Percentiles rank a stretch among this genome's conserved stretches.
phyloP scores from a whole-genome alignment of 2,329 filamentous ascomycete species.

The Ophiobolus disseminans region DNA sequence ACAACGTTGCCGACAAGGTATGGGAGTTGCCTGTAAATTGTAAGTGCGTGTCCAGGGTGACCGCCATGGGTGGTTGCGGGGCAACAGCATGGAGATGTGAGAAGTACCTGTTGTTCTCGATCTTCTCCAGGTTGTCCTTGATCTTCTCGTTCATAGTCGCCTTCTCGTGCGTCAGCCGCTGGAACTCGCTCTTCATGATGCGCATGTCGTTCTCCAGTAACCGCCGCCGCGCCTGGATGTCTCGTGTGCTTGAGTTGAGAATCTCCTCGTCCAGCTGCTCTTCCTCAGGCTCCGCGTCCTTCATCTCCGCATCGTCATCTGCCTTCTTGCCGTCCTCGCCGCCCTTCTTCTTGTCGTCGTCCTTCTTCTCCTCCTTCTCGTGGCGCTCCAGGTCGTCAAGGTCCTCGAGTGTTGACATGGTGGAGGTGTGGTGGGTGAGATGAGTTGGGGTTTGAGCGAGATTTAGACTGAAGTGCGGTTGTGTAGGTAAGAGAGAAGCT shows the following conservation, averaged over 20 bases:
- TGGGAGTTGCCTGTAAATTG: constrained; percentile 77
- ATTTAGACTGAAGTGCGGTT: no score
- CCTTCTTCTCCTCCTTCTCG: constrained; percentile 74
- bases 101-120: constrained; percentile 92
- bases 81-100: background rate
- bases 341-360: constrained; percentile 60
- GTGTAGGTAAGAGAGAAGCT: no score
- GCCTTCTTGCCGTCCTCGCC: constrained; percentile 63
- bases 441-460: no score
- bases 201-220: constrained; percentile 96
- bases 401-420: constrained; percentile 90
- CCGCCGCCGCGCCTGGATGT: constrained; percentile 89
- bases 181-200: constrained; percentile 98
- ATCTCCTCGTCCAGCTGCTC: constrained; percentile 93
- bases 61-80: background rate
- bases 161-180: constrained; percentile 94
- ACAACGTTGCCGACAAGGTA: constrained; percentile 99
- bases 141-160: constrained; percentile 97
- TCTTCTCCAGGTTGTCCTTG: constrained; percentile 98
- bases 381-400: constrained; percentile 87
- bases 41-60: constrained; percentile 11
- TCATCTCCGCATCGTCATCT: constrained; percentile 87
- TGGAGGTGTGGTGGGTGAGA: constrained; percentile 34
- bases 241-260: constrained; percentile 88
- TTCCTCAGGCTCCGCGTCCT: constrained; percentile 72